phyloP scores from a whole-genome alignment of 192 early-diverging fungal species.

The Podila clonocystis region DNA sequence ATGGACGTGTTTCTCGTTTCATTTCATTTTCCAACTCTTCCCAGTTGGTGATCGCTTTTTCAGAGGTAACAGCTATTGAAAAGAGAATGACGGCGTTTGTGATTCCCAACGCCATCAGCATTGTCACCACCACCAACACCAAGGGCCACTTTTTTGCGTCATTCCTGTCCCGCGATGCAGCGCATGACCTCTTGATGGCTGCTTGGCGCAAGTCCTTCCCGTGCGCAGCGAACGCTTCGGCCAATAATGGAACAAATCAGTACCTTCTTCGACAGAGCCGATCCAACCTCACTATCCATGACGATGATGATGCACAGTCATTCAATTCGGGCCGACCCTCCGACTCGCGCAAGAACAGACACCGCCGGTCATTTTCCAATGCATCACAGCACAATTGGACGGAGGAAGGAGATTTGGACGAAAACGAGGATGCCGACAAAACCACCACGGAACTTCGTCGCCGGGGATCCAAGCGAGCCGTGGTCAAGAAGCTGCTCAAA shows the following conservation, averaged over 20 bases:
- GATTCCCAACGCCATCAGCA: conserved; percentile 89
- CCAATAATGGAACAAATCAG: not conserved
- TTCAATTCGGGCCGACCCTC: conserved; percentile 28
- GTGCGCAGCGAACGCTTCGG: conserved; percentile 36
- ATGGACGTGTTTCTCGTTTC: not conserved
- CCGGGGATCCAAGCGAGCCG: conserved; percentile 35
- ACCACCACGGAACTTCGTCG: conserved; percentile 7
- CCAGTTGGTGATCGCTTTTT: conserved; percentile 74
- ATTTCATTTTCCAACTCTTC: not conserved
- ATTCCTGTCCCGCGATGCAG: conserved; percentile 85
- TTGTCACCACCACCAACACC: conserved; percentile 65
- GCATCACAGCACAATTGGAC: conserved; percentile 24
- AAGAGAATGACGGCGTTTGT: conserved; percentile 86
- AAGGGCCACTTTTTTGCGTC: conserved; percentile 84
- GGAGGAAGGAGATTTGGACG: conserved; percentile 12
- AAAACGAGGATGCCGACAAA: conserved; percentile 10
- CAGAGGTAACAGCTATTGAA: conserved; percentile 85
- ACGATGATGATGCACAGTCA: conserved; percentile 29
- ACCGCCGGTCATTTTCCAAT: conserved; percentile 36
- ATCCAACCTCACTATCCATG: conserved; percentile 8
- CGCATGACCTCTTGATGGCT: conserved; percentile 76
- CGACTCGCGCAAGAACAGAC: conserved; percentile 32
- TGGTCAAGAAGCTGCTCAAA: conserved; percentile 29
- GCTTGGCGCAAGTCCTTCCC: conserved; percentile 63
- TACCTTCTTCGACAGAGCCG: conserved; percentile 8